Base-by-base conservation (phyloP, 1,284 basidiomycete species). In the Ustilago vetiveriae region DNA sequence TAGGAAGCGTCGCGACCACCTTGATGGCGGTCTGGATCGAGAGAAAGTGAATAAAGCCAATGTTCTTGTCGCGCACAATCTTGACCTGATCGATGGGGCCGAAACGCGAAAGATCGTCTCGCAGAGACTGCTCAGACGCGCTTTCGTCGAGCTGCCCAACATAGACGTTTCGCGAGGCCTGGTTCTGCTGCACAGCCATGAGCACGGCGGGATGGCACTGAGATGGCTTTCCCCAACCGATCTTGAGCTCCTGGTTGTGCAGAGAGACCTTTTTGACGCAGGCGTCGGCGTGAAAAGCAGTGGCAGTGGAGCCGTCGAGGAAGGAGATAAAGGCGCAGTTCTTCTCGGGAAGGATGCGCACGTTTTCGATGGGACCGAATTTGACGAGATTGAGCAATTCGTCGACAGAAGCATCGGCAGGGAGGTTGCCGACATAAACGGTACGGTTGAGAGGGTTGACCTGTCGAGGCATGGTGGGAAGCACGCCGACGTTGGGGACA, bases 361-460 rank as follows among this genome's bases (percentile, higher is more conserved):
- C 91, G 47, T 89, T 91, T 83, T 98, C 95, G 71, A 98, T 90
- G 0, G 95, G 95, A 6, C 95, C 96, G 82, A 97, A 98, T 78
- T 96, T 93, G 70, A 98, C 95, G 65, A 97, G 90, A 83, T 94
- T 97, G 78, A 98, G 90, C 23, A 98, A 88, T 83, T 98, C 95
- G 81, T 98, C 94, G 56, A 97, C 94, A 6, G 93, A 94, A 0
- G 95, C 94, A 21, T 92, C 92, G n/a, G 91, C 86, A 14, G 95
- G 95, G 37, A 98, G 87, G 83, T 96, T 97, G 72, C 95, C 96
- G 58, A 98, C 90, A 83, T 98, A 98, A 44, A 98, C 94, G 0
- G 96, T 98, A 56, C 95, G 90, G 24, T 72, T 74, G 30, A 75
- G 57, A 7, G 72, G 72, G 45, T 62, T 70, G 56, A 45, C 22